Base-by-base conservation (phyloP, 495 filamentous ascomycete species). In the Barbatosphaeria neglecta region DNA sequence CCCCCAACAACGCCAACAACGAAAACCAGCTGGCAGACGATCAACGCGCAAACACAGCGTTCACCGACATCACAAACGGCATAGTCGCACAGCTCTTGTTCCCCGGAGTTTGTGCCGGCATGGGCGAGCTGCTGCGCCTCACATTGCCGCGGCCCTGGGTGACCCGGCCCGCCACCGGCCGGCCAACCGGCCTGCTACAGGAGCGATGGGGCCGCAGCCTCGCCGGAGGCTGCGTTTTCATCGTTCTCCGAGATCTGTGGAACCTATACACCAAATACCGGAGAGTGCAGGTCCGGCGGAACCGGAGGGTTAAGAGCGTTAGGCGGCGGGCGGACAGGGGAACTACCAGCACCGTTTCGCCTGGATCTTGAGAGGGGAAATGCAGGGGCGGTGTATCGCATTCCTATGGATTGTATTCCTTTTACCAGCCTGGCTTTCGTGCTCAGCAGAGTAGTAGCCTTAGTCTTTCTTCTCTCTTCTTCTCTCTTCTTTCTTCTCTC, bases 121-220 rank as follows among this genome's bases (percentile, higher is more conserved):
- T 86, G 64, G 87, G 87, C 44, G 80, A 83, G 44, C 54, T 86
- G 1, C 62, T 93, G 46, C 77, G 81, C 46, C 56, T 70, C 27
- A 51, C 70, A 2, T 69, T 86, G 2, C 87, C 87, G 0, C 64
- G 62, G 41, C 65, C 80, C 4, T 86, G 82, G 77, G 78, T 77
- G 5, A 69, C 70, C 0, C 63, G 69, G 1, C 70, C 67, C 4
- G 7, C 49, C 8, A 33, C 35, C 16, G 64, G 68, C 38, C 53
- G 64, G 9, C 58, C 58, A 13, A 65, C 73, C 7, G 81, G 86
- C 1, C 66, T 90, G 18, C 65, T 94, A 22, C 85, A 90, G 56
- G 69, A 75, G 37, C 71, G 75, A 20, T 92, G 87, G 82, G 87
- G 86, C 7, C 73, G 87, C 42, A 92, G 83, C 52, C 68, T 92